Conservation (phyloP, 148 eudicot genomes). For the Rhododendron griersonianum region DNA sequence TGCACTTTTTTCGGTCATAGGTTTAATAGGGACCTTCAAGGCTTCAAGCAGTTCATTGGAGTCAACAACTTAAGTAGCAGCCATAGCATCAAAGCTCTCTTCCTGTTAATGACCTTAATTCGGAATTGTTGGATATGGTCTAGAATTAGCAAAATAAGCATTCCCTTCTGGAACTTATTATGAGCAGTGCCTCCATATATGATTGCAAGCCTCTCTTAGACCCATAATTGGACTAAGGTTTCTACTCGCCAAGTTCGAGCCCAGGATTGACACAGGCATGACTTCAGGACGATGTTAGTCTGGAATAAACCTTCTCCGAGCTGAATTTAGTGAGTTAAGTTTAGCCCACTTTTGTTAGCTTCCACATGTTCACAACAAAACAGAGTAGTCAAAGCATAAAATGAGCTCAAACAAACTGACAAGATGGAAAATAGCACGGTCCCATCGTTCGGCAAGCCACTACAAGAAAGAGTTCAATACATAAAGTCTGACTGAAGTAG, state of each 20-base stretch:
- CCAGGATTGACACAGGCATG: not conserved
- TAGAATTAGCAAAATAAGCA: not conserved
- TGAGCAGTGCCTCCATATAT: not conserved
- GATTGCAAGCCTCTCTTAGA: not conserved
- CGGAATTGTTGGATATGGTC: not conserved
- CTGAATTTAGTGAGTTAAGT: not conserved
- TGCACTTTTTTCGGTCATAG: not conserved
- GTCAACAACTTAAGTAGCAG: not conserved
- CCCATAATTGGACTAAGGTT: not conserved
- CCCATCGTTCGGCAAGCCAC: not conserved
- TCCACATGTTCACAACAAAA: not conserved
- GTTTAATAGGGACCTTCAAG: not conserved
- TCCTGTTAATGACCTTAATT: not conserved
- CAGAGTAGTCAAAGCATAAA: not conserved
- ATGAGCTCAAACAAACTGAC: not conserved
- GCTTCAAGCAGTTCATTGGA: not conserved
- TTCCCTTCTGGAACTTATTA: not conserved
- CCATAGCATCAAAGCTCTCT: not conserved
- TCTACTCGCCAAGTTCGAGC: not conserved
- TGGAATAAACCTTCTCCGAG: not conserved
- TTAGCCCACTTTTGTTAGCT: not conserved
- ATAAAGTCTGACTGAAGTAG: not conserved
- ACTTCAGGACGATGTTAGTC: too few relatives aligned
- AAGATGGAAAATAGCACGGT: not conserved
- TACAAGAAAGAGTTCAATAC: not conserved